Evolutionary conservation across 2,329 filamentous ascomycete genomes (phyloP).

Genomic region (Trichophyton schoenleinii): DNA sequence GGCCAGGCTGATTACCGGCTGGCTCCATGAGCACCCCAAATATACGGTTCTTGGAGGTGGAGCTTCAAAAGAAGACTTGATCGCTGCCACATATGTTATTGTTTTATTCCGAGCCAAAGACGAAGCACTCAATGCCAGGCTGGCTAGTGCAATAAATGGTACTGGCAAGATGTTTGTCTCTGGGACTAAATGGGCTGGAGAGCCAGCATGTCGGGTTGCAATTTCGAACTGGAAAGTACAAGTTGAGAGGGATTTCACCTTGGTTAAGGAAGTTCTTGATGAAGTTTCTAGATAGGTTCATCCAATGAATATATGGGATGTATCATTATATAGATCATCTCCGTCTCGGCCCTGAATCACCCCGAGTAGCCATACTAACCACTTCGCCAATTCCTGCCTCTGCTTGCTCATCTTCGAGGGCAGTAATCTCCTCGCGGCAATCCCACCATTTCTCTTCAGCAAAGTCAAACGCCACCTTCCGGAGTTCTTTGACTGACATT

Average conservation of each 20-base stretch:
- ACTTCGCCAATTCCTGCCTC: conserved; percentile 90
- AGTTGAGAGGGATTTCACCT: conserved; percentile 49
- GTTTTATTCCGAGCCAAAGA: conserved; percentile 68
- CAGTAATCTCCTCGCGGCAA: conserved; percentile 82
- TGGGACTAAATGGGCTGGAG: conserved; percentile 63
- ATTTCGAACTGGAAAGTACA: conserved; percentile 75
- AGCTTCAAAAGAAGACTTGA: conserved; percentile 25
- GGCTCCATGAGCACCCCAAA: conserved; percentile 46
- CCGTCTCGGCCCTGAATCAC: conserved; percentile 34
- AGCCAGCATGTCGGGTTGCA: conserved; percentile 66
- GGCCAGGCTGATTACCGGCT: conserved; percentile 53
- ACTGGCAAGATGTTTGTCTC: conserved; percentile 68
- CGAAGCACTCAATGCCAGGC: conserved; percentile 46
- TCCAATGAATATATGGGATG: not conserved
- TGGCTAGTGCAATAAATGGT: conserved; percentile 63
- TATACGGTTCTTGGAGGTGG: conserved; percentile 54
- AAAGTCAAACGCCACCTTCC: conserved; percentile 76
- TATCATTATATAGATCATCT: conserved; percentile 11
- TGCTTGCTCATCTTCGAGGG: conserved; percentile 89
- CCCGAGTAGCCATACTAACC: conserved; percentile 68
- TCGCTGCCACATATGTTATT: conserved; percentile 52
- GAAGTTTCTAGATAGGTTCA: conserved; percentile 29
- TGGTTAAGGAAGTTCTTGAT: conserved; percentile 48
- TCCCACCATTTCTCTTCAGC: conserved; percentile 99
- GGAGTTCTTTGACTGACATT: conserved; percentile 76